Evolutionary conservation across 2,329 filamentous ascomycete genomes (phyloP), one percentile per base, ranked within the genome.

Genomic region (Aureobasidium sp.): DNA sequence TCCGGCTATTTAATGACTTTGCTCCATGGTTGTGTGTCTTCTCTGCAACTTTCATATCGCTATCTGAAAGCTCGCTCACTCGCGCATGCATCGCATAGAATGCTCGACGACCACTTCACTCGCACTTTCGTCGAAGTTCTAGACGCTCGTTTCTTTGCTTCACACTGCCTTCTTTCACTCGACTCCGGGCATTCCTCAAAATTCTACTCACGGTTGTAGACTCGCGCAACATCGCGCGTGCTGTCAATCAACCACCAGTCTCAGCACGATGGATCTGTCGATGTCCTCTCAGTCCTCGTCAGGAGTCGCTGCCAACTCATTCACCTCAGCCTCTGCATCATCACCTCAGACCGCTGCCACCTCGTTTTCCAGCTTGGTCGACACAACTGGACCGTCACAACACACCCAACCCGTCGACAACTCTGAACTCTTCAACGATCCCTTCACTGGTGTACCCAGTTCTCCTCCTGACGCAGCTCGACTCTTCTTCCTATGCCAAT

Each of bases 371-470:
- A 19, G 47, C 29, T 19, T 14, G 17, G 29, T 2, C 17, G 29
- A 33, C 47, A 33, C 27, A 19, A 4, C 12, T 6, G 42, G 5
- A 17, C 3, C 47, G 11, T 33, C 47, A 29, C 47, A 49, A 19
- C 29, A n/a, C 29, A 14, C 19, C 9, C 47, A 33, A 14, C 29
- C 47, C 4, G 29, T 19, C 9, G 5, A 12, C 17, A n/a, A n/a
- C 17, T 17, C 11, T 19, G 22, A n/a, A 19, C 9, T 19, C 33
- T 59, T 63, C 39, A 49, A 35, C 14, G 60, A 49, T 31, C 48
- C 62, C 4, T 57, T 57, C 29, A 47, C 59, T 12, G 27, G 53
- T 17, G 40, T 52, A n/a, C 33, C 62, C 42, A 45, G 50, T 53
- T 11, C 17, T 14, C 31, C 59, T n/a, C 19, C 50, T 35, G 40